phyloP scores from a whole-genome alignment of 768 basidiomycete genomes.

The Boletus sp. region DNA sequence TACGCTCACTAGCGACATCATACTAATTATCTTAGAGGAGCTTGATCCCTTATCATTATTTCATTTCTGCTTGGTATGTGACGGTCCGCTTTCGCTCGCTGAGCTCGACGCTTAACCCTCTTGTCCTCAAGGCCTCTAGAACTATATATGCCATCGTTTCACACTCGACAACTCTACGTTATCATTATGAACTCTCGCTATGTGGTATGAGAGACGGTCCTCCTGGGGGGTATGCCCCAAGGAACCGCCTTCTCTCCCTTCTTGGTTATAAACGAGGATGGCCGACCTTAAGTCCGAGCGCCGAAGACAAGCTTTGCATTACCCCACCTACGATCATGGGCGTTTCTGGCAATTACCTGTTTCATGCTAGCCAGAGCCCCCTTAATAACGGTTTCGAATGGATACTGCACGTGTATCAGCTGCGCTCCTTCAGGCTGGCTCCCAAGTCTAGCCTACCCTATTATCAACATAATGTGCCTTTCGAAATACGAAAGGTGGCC shows the following conservation, averaged over 20 bases:
- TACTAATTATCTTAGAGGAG: slow-evolving; percentile 33
- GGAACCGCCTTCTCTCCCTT: slow-evolving; percentile 27
- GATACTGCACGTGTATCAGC: slow-evolving; percentile 33
- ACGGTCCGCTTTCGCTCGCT: neutral
- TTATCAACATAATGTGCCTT: slow-evolving; percentile 33
- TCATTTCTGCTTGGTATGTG: slow-evolving; percentile 30
- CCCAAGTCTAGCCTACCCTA: slow-evolving; percentile 27
- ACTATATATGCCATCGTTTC: slow-evolving; percentile 20
- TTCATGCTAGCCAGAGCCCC: slow-evolving; percentile 34
- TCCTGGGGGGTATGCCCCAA: slow-evolving; percentile 16
- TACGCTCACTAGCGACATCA: slow-evolving; percentile 29
- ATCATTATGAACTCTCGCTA: slow-evolving; percentile 31
- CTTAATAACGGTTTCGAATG: slow-evolving; percentile 33
- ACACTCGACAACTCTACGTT: slow-evolving; percentile 30
- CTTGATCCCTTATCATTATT: slow-evolving; percentile 34
- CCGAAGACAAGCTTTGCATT: slow-evolving; percentile 32
- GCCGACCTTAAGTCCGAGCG: slow-evolving; percentile 31
- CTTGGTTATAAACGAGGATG: slow-evolving; percentile 33
- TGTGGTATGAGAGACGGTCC: slow-evolving; percentile 32
- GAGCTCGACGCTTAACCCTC: neutral
- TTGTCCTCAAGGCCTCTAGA: slow-evolving; percentile 24
- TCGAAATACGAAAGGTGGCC: slow-evolving; percentile 34
- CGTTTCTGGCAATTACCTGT: slow-evolving; percentile 32
- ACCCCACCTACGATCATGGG: slow-evolving; percentile 34
- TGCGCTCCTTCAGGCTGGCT: slow-evolving; percentile 31